Evolutionary conservation across 2,329 filamentous ascomycete species (phyloP), one percentile per base, ranked within the genome.

Genomic region (Trichoderma citrinoviride): DNA sequence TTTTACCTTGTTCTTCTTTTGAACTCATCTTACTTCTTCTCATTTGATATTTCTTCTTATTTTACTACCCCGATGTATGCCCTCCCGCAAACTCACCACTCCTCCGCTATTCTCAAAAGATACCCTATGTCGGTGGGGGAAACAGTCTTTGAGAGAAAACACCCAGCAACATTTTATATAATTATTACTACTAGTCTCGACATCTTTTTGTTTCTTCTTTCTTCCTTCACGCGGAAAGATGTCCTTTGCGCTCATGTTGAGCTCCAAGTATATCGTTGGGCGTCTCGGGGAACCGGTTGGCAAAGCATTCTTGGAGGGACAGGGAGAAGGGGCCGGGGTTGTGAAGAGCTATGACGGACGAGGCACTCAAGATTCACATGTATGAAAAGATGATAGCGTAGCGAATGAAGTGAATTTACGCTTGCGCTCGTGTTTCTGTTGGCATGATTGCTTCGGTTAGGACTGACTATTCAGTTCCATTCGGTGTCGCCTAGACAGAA

Each of bases 271-370:
- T 23, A 58, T 58, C 54, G 47, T 64, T 58, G 63, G 67, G 67
- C 67, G 67, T 67, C 66, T 66, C 46, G 67, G 66, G 61, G 55
- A 53, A 60, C 33, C 40, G 65, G 66, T 62, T 50, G 57, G 65
- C 65, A 63, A 61, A 52, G 50, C 57, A 46, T 65, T 37, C 52
- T 64, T 43, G 60, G 47, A 57, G 52, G 61, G 54, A 65, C 19
- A 56, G 7, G 50, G 19, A 33, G 7, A n/a, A 46, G 33, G 43
- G 57, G 41, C 33, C 17, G 65, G 62, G 54, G 43, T 15, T 46
- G 61, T 47, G 54, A 50, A 54, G 62, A 63, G 56, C 55, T 46
- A 66, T 23, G 52, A 61, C 46, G 19, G 61, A 67, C 37, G 64
- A 62, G 47, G 64, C 53, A 57, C 55, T 53, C 41, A 55, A 66